Base-by-base conservation (phyloP, 2,329 filamentous ascomycete genomes). In the Fusarium hainanense region DNA sequence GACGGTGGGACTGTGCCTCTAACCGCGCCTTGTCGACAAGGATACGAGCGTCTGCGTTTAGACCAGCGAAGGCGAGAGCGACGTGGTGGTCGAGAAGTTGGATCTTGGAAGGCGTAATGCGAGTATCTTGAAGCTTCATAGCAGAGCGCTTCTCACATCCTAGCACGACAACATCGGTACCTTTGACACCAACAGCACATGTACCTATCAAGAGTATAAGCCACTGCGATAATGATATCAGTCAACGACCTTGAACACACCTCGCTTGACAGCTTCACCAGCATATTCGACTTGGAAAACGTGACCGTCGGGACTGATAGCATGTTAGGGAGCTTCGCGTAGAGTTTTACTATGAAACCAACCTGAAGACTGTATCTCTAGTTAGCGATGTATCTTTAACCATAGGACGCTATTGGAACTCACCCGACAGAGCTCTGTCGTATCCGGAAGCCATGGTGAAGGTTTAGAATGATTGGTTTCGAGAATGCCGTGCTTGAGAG, bases 221-320 rank as follows among this genome's bases (percentile, higher is more conserved):
- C 55, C 48, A 48, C 67, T 20, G 52, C 25, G 30, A 48, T 40
- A 50, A 54, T 37, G 43, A 48, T 56, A 47, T 58, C 18, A 41
- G 37, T n/a, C 25, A 52, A 7, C 23, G 23, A 52, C 42, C 34
- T 52, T 13, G 76, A 51, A 76, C 79, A 64, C 84, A 96, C 95
- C 96, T 93, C 96, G 86, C 88, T 99, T 99, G 74, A 99, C 96
- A 74, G 96, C 96, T 85, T 99, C 96, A 74, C 97, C 92, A 59
- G 96, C 96, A 88, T 99, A 99, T 88, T 99, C 96, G 78, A 99
- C 96, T 84, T 99, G 96, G 85, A 99, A 99, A 77, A 99, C 96
- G 86, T 99, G 96, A 83, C 96, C 96, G 84, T 99, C 96, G 78
- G 96, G 96, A 89, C 95, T 98, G 79, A 50, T 61, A 21, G 49